Percentiles rank a stretch among this genome's conserved stretches.
Conservation (phyloP, 108 stramenopile species). For the Pelagomonas calceolata region DNA sequence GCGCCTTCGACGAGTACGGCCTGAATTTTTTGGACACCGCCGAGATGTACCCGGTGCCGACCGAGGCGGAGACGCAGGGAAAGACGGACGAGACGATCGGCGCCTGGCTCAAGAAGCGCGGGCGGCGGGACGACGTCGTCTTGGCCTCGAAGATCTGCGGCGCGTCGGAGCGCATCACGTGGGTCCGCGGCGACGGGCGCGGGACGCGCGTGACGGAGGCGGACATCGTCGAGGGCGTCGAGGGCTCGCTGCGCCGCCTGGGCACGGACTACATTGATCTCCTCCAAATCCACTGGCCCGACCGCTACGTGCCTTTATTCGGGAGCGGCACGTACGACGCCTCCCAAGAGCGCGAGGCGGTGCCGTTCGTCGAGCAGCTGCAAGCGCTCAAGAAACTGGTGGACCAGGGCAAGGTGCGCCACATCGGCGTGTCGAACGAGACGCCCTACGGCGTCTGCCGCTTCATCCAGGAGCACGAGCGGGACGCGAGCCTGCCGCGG, state of each 20-base stretch:
- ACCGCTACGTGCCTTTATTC: constrained; percentile 63
- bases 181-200: constrained; percentile 59
- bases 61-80: constrained; percentile 14
- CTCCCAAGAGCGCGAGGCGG: constrained; percentile 24
- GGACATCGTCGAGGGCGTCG: constrained; percentile 69
- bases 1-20: constrained; percentile 71
- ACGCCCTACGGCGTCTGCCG: constrained; percentile 77
- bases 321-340: constrained; percentile 60
- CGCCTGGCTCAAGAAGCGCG: constrained; percentile 31
- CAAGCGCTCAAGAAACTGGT: constrained; percentile 59
- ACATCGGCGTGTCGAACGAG: constrained; percentile 77
- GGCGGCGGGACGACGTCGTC: constrained; percentile 57
- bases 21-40: constrained; percentile 88
- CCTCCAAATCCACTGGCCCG: constrained; percentile 85
- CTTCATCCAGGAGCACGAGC: constrained; percentile 54
- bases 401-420: constrained; percentile 62
- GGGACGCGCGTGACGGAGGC: constrained; percentile 39
- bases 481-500: constrained; percentile 51
- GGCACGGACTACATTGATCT: constrained; percentile 84
- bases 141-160: constrained; percentile 76
- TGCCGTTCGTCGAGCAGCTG: constrained; percentile 72
- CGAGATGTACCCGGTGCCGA: constrained; percentile 51
- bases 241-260: constrained; percentile 62
- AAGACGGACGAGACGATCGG: constrained; percentile 15
- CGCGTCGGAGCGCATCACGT: constrained; percentile 45